phyloP scores from a whole-genome alignment of 2,329 filamentous ascomycete genomes.

The Sclerotinia minor region DNA sequence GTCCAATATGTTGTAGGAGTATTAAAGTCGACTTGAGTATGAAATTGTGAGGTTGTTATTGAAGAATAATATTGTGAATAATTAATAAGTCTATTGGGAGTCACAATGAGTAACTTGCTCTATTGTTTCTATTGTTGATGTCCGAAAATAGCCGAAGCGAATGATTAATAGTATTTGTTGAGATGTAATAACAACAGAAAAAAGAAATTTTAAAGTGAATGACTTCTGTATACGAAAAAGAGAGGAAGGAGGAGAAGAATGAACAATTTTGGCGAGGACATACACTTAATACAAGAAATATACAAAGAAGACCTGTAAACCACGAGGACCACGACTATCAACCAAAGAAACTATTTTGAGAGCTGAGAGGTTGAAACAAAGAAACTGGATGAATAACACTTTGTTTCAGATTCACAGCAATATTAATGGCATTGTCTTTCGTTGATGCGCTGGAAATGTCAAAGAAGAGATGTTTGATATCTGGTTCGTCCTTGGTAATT shows the following conservation, averaged over 20 bases:
- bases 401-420: slow-evolving; percentile 17
- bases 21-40: slow-evolving; percentile 22
- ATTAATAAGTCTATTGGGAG: slow-evolving; percentile 4
- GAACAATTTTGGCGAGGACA: background rate
- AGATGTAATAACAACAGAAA: slow-evolving; percentile 8
- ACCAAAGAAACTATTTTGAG: slow-evolving; percentile 14
- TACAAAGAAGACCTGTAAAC: background rate
- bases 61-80: slow-evolving; percentile 16
- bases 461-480: background rate
- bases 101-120: slow-evolving; percentile 23
- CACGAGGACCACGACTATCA: background rate
- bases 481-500: slow-evolving; percentile 13
- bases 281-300: slow-evolving; percentile 8
- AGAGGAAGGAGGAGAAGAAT: background rate
- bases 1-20: background rate
- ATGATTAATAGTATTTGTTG: background rate
- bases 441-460: background rate
- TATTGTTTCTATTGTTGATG: slow-evolving; percentile 19
- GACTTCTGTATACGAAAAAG: background rate
- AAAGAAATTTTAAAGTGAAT: slow-evolving; percentile 15
- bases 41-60: background rate
- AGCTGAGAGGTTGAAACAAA: slow-evolving; percentile 6
- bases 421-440: background rate
- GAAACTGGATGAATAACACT: background rate
- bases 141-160: background rate